Base-by-base conservation (phyloP, 805 yeast genomes). In the Candida ortonii region DNA sequence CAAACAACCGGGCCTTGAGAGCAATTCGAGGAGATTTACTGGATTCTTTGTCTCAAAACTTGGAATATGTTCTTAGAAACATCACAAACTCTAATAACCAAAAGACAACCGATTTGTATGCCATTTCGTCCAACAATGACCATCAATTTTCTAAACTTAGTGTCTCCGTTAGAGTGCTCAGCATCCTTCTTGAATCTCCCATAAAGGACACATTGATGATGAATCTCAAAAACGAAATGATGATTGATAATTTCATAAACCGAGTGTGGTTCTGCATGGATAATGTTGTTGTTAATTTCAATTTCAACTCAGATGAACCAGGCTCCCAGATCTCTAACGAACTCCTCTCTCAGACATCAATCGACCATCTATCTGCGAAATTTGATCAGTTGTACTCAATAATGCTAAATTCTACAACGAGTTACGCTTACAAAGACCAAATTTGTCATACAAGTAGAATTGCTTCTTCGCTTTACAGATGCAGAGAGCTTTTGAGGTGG, bases 191-290 rank as follows among this genome's bases (percentile, higher is more conserved):
- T 2, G 55, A 59, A 23, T 45, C 48, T 1, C 44, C 47, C 7
- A 28, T 57, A 7, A 33, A 31, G 11, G 36, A 44, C 3, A 22
- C 40, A 2, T 47, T 56, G 16, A 41, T 47, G 26, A 28, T 50
- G 3, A 48, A 52, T 12, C 34, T 47, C 2, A 53, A 50, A 16
- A 38, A 42, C 5, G 37, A 47, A 2, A 43, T 47, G 15, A 30
- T 41, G 8, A 15, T 59, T 2, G 59, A 61, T 22, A 50, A 49
- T 18, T 36, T 46, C 10, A 45, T 57, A 3, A 41, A 47, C 13
- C 46, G 59, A 31, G 34, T 50, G 2, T 60, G 64, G 64, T 55
- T 59, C 34, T 60, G 64, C 26, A 30, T 59, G 30, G 57, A 57
- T 23, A 57, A 59, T 28, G 43, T 50, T 3, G 54, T 50, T 1